Evolutionary conservation across 352 stramenopile species (phyloP), one percentile per base, ranked within the genome.

Genomic region (Saprolegnia diclina): DNA sequence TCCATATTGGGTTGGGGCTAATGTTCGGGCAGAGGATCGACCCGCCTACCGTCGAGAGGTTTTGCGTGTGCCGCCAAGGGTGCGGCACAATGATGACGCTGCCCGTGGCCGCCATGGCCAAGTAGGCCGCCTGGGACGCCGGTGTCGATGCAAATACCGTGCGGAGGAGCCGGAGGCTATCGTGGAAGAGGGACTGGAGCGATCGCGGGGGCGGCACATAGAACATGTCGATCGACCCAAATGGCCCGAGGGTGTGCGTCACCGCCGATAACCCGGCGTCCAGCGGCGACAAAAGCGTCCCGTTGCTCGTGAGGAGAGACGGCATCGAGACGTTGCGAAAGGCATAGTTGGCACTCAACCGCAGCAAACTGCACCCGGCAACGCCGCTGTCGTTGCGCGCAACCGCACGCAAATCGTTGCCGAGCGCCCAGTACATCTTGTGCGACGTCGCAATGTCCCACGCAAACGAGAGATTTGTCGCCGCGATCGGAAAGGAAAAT

Each of bases 351-450:
- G 61, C 11, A 16, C 38, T 56, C 16, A 24, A 40, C 10, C 61
- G 44, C 13, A 67, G 26, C 16, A 67, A 37, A 22, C 61, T 67
- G 1, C 9, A 38, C 1, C 45, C 61, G 21, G 11, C n/a, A 0
- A 63, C 19, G 26, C 16, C n/a, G 9, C 16, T 53, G 10, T 11
- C n/a, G 35, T 65, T 65, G 40, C 5, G 29, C 4, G 29, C 21
- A 14, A 65, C 22, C 21, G 21, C 22, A 4, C 10, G 2, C 24
- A 67, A 26, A 16, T 67, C 61, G 48, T 37, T 56, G 1, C 5
- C 61, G 32, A 67, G 32, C 40, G 61, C 40, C 61, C 61, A 67
- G 42, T 67, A 67, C 45, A 67, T 38, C 32, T 67, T 67, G 18
- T 26, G n/a, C 55, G 55, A 24, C 29, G 35, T 63, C 4, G 35